Base-by-base conservation (phyloP, 108 stramenopile species). In the Fragilaria radians region DNA sequence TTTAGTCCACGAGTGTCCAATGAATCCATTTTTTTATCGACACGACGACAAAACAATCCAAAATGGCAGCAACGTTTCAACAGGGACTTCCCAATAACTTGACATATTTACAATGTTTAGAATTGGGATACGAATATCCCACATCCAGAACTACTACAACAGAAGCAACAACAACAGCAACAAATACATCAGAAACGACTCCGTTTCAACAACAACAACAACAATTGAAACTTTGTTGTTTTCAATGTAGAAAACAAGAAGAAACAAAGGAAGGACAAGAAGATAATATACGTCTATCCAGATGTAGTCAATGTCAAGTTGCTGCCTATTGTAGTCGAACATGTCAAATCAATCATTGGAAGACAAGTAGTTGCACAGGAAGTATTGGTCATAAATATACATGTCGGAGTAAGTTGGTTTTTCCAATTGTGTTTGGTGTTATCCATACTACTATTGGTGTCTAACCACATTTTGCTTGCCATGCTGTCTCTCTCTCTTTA, bases 311-410 rank as follows among this genome's bases (percentile, higher is more conserved):
- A 48, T 90, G 89, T 64, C 61, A 71, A 28, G 83, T 86, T 7
- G 89, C 89, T 1, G 52, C 74, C 0, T 90, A 90, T 62, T 90
- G 89, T 62, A 69, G 67, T 22, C 62, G 80, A 14, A 86, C 87
- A 2, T 91, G 89, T 59, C 89, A 87, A 69, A 60, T 83, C 2
- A 52, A 66, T 23, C 82, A 87, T 46, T 91, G 89, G 89, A 91
- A 91, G n/a, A n/a, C n/a, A n/a, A 59, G 52, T 64, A 4, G 77
- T 64, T 4, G 66, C 58, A 28, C 70, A 55, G 5, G 68, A 73
- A 42, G 57, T 62, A 72, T 71, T 14, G 71, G 82, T 0, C 89
- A 91, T 66, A 87, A 87, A 54, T 65, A 71, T 60, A 54, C 77
- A 0, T 91, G 89, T 76, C 52, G 67, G 32, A 67, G 71, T 72